These are phyloP conservation scores for Fusarium sp. DNA, from an alignment of 2,329 filamentous ascomycete species.

Conservation along the genomic window DNA sequence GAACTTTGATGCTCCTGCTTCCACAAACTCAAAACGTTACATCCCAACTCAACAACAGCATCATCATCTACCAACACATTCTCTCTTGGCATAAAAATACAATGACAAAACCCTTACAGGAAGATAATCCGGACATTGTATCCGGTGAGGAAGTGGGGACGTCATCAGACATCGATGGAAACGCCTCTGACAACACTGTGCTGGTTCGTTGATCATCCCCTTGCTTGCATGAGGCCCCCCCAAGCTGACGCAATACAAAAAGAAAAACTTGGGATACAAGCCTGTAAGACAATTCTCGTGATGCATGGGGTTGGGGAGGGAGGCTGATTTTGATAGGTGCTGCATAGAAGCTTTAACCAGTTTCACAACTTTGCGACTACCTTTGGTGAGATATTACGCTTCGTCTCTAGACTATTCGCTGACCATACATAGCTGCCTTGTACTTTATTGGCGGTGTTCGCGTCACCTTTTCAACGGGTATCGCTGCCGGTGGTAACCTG, in stretches of 20 bases:
- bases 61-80: background rate
- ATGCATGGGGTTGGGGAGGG: background rate
- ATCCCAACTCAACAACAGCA: background rate
- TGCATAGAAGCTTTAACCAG: conserved; percentile 64
- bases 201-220: conserved; percentile 3
- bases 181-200: conserved; percentile 13
- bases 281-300: conserved; percentile 28
- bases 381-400: conserved; percentile 56
- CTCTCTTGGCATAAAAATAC: background rate
- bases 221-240: background rate
- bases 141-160: background rate
- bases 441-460: conserved; percentile 68
- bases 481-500: conserved; percentile 66
- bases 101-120: background rate
- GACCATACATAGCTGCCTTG: conserved; percentile 57
- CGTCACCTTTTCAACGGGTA: conserved; percentile 68
- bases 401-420: background rate
- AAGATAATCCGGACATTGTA: background rate
- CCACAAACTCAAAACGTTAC: background rate
- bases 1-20: background rate
- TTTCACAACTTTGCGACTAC: conserved; percentile 67
- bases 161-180: conserved; percentile 4
- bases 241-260: background rate
- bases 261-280: conserved; percentile 42
- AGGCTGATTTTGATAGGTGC: conserved; percentile 50